Evolutionary conservation across 306 rosid genomes (phyloP), one percentile per base, ranked within the genome.

Genomic region (Vicia faba): DNA sequence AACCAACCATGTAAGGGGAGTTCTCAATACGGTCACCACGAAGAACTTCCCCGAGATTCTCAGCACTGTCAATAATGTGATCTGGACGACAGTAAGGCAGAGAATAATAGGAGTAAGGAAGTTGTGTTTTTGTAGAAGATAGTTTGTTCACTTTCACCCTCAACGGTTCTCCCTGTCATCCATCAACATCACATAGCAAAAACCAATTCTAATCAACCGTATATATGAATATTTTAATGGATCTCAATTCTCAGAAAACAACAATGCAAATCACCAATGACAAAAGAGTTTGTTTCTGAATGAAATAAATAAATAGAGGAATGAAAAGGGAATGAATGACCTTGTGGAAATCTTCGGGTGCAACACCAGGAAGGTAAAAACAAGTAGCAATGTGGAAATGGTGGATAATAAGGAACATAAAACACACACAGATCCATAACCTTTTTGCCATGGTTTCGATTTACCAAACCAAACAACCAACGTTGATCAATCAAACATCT

Each of bases 21-120:
- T 91, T 91, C 60, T 91, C 96, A 5, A 91, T 86, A 35, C 89
- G 89, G 67, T 91, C 97, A 41, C 97, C 97, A 26, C 97, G 87
- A 75, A 91, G 97, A 59, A 91, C 91, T 70, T 91, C 97, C 20
- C 96, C 96, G n/a, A 91, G 96, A 84, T 91, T 91, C 88, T 91
- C 97, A 49, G 96, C 96, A 69, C 93, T 86, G 71, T 91, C 96
- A 39, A 86, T 78, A 74, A 88, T 88, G n/a, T 11, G 79, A 38
- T 80, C 65, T 14, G 97, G 97, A 44, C 10, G 77, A 77, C 97
- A 91, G 70, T 86, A 91, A 8, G 91, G 91, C 38, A 91, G 86
- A 40, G 96, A 86, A 66, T 88, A 88, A 80, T 74, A 88, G 3
- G 93, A 84, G 79, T 88, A 91, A 7, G 97, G 97, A 71, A 88